Percentiles rank a stretch among this genome's conserved stretches.
These are phyloP conservation scores for Botrytis paeoniae DNA, from an alignment of 2,329 filamentous ascomycete genomes.

Conservation along the genomic window DNA sequence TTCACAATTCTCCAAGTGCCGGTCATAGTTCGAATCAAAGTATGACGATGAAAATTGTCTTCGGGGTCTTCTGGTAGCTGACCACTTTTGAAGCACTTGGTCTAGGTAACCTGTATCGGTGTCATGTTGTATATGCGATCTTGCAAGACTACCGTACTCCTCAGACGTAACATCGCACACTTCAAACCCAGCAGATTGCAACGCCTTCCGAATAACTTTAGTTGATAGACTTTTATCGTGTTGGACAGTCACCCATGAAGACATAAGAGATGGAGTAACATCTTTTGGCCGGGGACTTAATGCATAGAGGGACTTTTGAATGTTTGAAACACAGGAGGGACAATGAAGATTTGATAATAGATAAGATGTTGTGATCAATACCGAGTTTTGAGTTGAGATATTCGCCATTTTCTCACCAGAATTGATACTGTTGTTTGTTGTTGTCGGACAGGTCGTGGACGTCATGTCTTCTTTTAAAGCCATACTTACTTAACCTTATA, in stretches of 20 bases:
- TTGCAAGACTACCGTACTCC: not conserved
- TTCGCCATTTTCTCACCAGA: constrained; percentile 14
- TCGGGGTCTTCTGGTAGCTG: constrained; percentile 25
- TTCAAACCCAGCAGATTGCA: constrained; percentile 59
- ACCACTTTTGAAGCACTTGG: constrained; percentile 31
- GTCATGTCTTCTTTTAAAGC: not conserved
- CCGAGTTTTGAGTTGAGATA: not conserved
- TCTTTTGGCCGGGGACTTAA: constrained; percentile 50
- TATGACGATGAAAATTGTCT: constrained; percentile 24
- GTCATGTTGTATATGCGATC: constrained; percentile 22
- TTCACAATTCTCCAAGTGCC: constrained; percentile 49
- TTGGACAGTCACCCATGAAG: constrained; percentile 63
- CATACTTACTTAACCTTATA: not conserved
- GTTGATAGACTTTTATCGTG: constrained; percentile 47
- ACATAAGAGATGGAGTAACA: constrained; percentile 69
- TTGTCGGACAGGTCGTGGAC: not conserved
- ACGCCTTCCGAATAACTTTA: constrained; percentile 45
- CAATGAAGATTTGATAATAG: constrained; percentile 75
- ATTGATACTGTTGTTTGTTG: constrained; percentile 8
- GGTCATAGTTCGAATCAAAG: constrained; percentile 23
- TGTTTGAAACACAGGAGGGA: constrained; percentile 67
- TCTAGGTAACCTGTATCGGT: constrained; percentile 32
- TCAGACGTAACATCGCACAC: constrained; percentile 42
- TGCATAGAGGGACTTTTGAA: constrained; percentile 54
- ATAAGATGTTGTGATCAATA: constrained; percentile 41